Base-by-base conservation (phyloP, 805 yeast species). In the Ogataea philodendri region DNA sequence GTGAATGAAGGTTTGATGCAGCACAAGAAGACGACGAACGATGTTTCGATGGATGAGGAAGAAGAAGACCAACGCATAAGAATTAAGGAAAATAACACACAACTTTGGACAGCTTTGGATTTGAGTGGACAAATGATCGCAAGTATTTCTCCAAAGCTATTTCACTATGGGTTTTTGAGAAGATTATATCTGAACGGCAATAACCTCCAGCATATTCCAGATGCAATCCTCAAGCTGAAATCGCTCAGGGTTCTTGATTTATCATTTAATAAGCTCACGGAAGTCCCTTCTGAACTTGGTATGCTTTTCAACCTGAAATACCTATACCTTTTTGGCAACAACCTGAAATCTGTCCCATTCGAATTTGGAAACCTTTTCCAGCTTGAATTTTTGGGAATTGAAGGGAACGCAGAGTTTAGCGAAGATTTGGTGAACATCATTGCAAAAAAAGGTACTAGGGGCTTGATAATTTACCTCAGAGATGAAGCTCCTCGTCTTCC, bases 91-190 rank as follows among this genome's bases (percentile, higher is more conserved):
- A 69, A 70, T 54, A 78, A 83, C 22, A 81, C 80, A 41, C 97
- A 89, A 63, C 72, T 84, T 55, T 93, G 99, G 99, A 84, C 94
- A 35, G 90, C 89, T 5, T 67, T 93, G 46, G 99, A 93, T 64
- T 67, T 90, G 46, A 79, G 94, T 46, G 96, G 96, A 41, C 95
- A 93, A 60, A 85, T 90, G 21, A 68, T 93, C 34, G 67, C 76
- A 44, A 72, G 76, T 39, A 48, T 90, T 19, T 75, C 86, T n/a
- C 75, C 82, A 14, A 78, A 79, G 49, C 62, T 93, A 29, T 87
- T 87, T 68, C 76, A 78, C 29, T 93, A 88, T 60, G 73, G 74
- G 42, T 93, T 93, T 51, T 71, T 93, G 52, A 93, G 90, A 55
- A 81, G 90, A 43, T 67, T 93, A 36, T 93, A 84, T 59, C 65